Base-by-base conservation (phyloP, 768 basidiomycete species). In the Podaxis pistillaris region DNA sequence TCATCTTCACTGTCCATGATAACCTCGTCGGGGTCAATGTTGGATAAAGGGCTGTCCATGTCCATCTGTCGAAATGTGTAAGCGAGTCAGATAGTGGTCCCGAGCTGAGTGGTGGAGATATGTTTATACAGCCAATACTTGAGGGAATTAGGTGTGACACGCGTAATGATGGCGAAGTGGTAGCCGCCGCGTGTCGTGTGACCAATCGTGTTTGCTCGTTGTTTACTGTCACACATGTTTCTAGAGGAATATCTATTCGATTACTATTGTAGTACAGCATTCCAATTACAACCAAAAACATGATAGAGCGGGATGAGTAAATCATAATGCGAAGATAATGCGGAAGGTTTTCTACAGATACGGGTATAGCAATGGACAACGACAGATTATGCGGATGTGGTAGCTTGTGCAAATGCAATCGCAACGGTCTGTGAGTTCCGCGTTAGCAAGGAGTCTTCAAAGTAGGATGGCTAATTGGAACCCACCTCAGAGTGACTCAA, bases 401-500 rank as follows among this genome's bases (percentile, higher is more conserved):
- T 75, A 61, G 92, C 90, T 77, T 93, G 92, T 64, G 93, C 93
- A 69, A 94, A 94, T 58, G 93, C 93, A 63, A 94, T 87, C 37
- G 93, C 93, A 64, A 91, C 87, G 67, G 85, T 92, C 90, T 93
- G 28, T 9, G 44, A 44, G 61, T 62, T 64, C 74, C 36, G 71
- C 8, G 60, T 37, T 33, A 50, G 52, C 17, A 41, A 40, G 22
- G 56, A 36, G 38, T 51, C 2, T 1, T 40, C 13, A 44, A 33
- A 49, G 15, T n/a, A 30, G 26, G 28, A 38, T 9, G 17, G 57
- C 50, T 37, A 30, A 12, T 15, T 26, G 30, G 55, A 41, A 84
- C 86, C 70, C 73, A 89, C 91, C 79, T 96, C 94, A 59, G 94
- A 96, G 77, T 99, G 96, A 68, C 91, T 94, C 67, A 99, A 77